These are phyloP conservation scores for Coccinonectria pachysandricola DNA, from an alignment of 2,329 filamentous ascomycete species.

Conservation along the genomic window DNA sequence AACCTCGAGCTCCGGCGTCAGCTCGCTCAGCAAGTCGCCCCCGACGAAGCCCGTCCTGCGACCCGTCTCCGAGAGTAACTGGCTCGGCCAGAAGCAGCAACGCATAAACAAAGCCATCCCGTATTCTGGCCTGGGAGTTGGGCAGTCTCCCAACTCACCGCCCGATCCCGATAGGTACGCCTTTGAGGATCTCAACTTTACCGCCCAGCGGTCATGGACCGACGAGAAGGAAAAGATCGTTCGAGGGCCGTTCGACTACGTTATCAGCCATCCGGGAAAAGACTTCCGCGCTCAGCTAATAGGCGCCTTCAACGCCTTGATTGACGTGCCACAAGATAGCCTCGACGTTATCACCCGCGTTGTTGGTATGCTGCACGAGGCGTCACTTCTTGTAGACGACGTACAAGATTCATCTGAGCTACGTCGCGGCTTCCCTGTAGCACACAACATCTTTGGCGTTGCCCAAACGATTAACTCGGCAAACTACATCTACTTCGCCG, in stretches of 20 bases:
- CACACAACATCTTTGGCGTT: conserved; percentile 74
- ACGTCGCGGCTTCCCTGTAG: conserved; percentile 69
- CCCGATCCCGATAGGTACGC: conserved; percentile 44
- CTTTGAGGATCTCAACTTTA: conserved; percentile 44
- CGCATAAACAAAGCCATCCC: conserved; percentile 6
- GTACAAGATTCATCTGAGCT: conserved; percentile 74
- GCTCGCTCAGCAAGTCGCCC: conserved; percentile 7
- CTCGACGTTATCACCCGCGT: conserved; percentile 68
- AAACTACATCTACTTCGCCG: conserved; percentile 81
- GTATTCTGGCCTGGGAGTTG: conserved; percentile 14
- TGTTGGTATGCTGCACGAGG: conserved; percentile 77
- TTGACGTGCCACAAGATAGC: conserved; percentile 60
- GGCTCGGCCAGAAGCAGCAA: conserved; percentile 37
- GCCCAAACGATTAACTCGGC: conserved; percentile 85
- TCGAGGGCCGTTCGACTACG: conserved; percentile 70
- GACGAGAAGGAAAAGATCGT: conserved; percentile 68
- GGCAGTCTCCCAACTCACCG: conserved; percentile 27
- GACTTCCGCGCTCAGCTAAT: conserved; percentile 76
- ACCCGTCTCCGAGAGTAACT: conserved; percentile 51
- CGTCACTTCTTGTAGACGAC: conserved; percentile 76
- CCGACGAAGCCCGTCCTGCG: conserved; percentile 29
- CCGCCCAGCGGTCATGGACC: conserved; percentile 49
- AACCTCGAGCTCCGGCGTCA: conserved; percentile 44
- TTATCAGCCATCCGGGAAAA: conserved; percentile 70
- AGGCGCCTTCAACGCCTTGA: conserved; percentile 69